Conservation (phyloP, 805 yeast genomes). For the Ogataea paradorogensis region DNA sequence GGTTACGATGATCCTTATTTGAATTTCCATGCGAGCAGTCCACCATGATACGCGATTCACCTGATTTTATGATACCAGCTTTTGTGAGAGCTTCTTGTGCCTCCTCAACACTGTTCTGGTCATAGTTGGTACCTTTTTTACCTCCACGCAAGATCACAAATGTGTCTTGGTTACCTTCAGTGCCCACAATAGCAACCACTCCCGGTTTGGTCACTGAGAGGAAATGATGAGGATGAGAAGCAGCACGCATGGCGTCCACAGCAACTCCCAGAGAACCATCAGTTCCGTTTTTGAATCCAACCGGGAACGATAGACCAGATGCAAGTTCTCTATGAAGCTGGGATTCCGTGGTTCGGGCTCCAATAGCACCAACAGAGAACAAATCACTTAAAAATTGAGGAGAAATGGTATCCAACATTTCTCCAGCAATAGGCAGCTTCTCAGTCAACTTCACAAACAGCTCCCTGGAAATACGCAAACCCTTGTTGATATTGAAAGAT, state of each 20-base stretch:
- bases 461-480: conserved; percentile 83
- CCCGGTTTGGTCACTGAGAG: conserved; percentile 95
- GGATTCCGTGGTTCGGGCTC: conserved; percentile 98
- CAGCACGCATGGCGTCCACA: conserved; percentile 89
- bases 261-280: conserved; percentile 96
- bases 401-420: conserved; percentile 96
- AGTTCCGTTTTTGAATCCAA: conserved; percentile 97
- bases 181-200: conserved; percentile 91
- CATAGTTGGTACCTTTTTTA: conserved; percentile 87
- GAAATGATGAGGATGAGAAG: conserved; percentile 91
- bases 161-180: conserved; percentile 88
- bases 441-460: conserved; percentile 82
- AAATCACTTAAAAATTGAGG: conserved; percentile 94
- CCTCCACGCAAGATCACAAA: conserved; percentile 96
- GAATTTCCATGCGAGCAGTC: conserved; percentile 99
- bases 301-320: conserved; percentile 95
- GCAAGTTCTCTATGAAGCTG: conserved; percentile 97
- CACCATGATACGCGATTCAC: conserved; percentile 76
- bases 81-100: conserved; percentile 60
- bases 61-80: conserved; percentile 35
- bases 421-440: conserved; percentile 89
- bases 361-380: conserved; percentile 95
- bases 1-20: conserved; percentile 84
- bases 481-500: conserved; percentile 91
- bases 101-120: conserved; percentile 64